These are phyloP conservation scores for Termitomyces sp. DNA, from an alignment of 768 basidiomycete genomes.

Conservation along the genomic window DNA sequence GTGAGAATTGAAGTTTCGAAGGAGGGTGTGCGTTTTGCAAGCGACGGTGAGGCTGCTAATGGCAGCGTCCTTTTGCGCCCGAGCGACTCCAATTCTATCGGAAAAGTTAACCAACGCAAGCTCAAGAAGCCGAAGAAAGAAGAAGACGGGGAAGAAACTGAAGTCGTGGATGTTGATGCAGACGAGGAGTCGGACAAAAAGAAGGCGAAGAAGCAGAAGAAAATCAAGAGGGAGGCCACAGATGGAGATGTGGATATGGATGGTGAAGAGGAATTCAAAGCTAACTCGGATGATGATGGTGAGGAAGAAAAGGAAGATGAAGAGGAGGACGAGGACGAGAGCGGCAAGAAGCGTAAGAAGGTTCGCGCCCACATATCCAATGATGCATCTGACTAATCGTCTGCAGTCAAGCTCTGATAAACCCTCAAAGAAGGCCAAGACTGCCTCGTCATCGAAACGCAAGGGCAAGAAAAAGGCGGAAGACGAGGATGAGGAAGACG, in stretches of 20 bases:
- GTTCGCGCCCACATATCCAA: conserved; percentile 20
- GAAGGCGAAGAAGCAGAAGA: conserved; percentile 36
- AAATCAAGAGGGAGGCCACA: conserved; percentile 41
- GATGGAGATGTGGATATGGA: conserved; percentile 44
- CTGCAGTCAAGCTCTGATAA: conserved; percentile 33
- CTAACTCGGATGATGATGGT: conserved; percentile 49
- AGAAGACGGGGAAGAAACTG: conserved; percentile 42
- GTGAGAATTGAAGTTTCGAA: conserved; percentile 95
- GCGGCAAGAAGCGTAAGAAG: conserved; percentile 72
- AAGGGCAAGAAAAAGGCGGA: conserved; percentile 54
- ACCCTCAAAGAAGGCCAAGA: conserved; percentile 42
- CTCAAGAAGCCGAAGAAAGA: conserved; percentile 29
- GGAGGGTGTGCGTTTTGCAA: conserved; percentile 89
- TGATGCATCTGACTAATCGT: conserved; percentile 2
- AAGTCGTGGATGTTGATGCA: conserved; percentile 40
- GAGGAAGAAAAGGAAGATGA: conserved; percentile 52
- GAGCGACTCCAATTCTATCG: conserved; percentile 47
- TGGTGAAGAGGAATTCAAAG: conserved; percentile 40
- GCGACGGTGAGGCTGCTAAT: conserved; percentile 93
- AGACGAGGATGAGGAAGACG: conserved; percentile 45
- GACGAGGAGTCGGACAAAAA: conserved; percentile 43
- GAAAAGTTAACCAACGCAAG: conserved; percentile 35
- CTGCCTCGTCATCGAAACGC: conserved; percentile 28
- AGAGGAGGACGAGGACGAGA: conserved; percentile 43
- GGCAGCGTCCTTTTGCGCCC: conserved; percentile 83